Evolutionary conservation across 139 green algal genomes (phyloP).

Genomic region (Eudorina sp.): DNA sequence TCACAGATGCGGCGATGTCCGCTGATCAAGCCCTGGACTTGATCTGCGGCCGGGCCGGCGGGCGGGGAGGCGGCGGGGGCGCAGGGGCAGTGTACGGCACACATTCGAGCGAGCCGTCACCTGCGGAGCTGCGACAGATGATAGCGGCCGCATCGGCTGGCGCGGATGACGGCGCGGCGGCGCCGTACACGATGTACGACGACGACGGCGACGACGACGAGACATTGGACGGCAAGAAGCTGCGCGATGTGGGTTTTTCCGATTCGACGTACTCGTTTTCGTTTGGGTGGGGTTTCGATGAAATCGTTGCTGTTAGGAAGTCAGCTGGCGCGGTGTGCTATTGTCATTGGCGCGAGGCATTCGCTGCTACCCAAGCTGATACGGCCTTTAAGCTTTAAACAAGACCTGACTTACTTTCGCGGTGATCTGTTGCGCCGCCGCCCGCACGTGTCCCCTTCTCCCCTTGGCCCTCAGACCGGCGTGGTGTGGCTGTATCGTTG

Average conservation of each 20-base stretch:
- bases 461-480: constrained; percentile 6
- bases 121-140: constrained; percentile 36
- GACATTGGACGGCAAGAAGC: constrained; percentile 57
- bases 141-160: constrained; percentile 7
- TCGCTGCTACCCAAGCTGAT: no score
- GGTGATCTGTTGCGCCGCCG: no score
- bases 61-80: background rate
- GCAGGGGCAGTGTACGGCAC: background rate
- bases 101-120: constrained; percentile 30
- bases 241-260: constrained; percentile 47
- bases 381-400: no score
- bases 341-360: no score
- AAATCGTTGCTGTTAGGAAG: no score
- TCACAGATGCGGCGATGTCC: constrained; percentile 33
- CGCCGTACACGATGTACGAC: constrained; percentile 18
- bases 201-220: constrained; percentile 60
- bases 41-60: constrained; percentile 7
- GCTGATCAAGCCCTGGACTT: constrained; percentile 29
- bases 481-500: constrained; percentile 62
- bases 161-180: background rate
- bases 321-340: no score
- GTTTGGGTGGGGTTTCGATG: no score
- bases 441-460: background rate
- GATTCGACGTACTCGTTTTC: no score
- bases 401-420: no score